Evolutionary conservation across 306 rosid genomes (phyloP).

Genomic region (Oemleria cerasiformis): DNA sequence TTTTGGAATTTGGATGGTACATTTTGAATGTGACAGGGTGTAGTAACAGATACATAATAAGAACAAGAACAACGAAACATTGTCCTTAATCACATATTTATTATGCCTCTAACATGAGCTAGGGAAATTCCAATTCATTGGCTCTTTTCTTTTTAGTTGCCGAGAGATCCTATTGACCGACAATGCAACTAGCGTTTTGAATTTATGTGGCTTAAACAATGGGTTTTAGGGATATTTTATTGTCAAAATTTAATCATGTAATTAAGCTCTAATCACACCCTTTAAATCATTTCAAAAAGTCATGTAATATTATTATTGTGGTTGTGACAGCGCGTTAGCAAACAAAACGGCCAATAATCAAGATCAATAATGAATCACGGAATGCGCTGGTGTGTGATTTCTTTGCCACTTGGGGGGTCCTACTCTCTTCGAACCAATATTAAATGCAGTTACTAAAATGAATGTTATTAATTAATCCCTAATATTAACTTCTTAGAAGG

Average conservation of each 20-base stretch:
- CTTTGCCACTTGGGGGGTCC: constrained; percentile 1
- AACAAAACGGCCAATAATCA: constrained; percentile 2
- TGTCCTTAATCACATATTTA: background rate
- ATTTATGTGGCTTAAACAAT: background rate
- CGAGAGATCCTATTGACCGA: constrained; percentile 23
- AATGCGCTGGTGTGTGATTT: constrained; percentile 18
- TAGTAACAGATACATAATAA: background rate
- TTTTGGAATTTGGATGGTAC: background rate
- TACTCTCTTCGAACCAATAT: background rate
- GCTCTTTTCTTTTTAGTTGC: background rate
- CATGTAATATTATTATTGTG: background rate
- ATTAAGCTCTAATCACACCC: background rate
- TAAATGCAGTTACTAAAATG: background rate
- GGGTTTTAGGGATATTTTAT: background rate
- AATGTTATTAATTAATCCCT: background rate
- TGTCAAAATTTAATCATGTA: background rate
- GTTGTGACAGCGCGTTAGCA: constrained; percentile 18
- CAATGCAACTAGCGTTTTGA: constrained; percentile 4
- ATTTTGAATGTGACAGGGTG: background rate
- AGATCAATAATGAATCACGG: background rate
- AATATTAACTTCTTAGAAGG: background rate
- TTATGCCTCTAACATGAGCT: too few relatives aligned
- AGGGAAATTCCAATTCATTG: background rate
- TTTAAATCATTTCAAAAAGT: constrained; percentile 10
- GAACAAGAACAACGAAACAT: background rate